Base-by-base conservation (phyloP, 2,329 filamentous ascomycete genomes). In the Grosmannia penicillata region DNA sequence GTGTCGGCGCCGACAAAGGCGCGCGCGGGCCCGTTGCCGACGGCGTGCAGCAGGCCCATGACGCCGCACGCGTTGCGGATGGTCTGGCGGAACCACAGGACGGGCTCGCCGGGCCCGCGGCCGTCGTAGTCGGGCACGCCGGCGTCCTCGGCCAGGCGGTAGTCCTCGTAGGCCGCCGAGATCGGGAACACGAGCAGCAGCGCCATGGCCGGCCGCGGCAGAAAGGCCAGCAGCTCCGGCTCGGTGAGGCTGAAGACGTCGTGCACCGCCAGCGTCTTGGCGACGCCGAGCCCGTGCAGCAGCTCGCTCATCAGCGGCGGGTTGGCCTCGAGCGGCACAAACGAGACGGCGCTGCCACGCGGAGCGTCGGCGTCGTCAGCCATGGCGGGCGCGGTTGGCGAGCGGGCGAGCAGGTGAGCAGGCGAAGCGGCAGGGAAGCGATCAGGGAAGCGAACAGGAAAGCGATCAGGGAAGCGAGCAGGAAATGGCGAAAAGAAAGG, bases 11-110 rank as follows among this genome's bases (percentile, higher is more conserved):
- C 65, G 39, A 93, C 71, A 38, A 78, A 71, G 4, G 61, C 59
- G 40, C 70, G 62, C 1, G 82, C 79, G 2, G 69, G 67, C 0
- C 86, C 86, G 56, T 96, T 98, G 33, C 70, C 69, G 0, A 84
- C 73, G 15, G 79, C 82, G 55, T 96, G 91, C 33, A 96, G 56
- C 22, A 96, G 60, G 0, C 82, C 91, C 64, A 95, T 94, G 32
- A 94, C 62, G 0, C 89, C 89, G 56, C 89, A 96, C 1, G 89
- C 85, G 55, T 96, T 93, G 43, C 82, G 73, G 50, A 96, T 95
- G 0, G 87, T 96, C 63, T 96, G 89, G 49, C 75, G 82, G 68
- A 87, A 96, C 91, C 89, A 98, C 8, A 93, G 53, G 0, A 95
- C 83, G 6, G 83, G 78, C 53, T 95, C 84, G 0, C 51, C 53